phyloP scores from a whole-genome alignment of 805 yeast species.

The Teunomyces barrocoloradensis region DNA sequence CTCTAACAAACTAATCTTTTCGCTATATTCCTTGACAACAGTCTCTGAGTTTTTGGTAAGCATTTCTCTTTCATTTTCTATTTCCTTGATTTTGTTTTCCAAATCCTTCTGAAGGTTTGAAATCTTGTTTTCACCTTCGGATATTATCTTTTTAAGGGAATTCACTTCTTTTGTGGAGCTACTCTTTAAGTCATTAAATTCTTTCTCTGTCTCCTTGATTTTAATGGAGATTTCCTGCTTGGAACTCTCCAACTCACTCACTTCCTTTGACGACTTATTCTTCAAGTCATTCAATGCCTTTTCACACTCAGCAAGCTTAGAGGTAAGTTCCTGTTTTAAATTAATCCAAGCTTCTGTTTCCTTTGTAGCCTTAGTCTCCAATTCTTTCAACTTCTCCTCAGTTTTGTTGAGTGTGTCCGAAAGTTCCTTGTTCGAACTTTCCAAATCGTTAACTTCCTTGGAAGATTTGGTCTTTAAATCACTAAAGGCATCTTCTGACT shows the following conservation, averaged over 20 bases:
- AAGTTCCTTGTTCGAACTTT: not conserved
- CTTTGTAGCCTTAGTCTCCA: not conserved
- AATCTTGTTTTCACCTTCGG: conserved; percentile 26
- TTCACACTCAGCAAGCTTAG: not conserved
- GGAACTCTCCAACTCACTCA: not conserved
- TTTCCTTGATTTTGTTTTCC: conserved; percentile 37
- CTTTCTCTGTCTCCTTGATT: not conserved
- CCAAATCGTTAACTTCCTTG: not conserved
- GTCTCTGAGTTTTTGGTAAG: conserved; percentile 50
- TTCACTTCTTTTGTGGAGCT: conserved; percentile 8
- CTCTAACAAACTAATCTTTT: conserved; percentile 45
- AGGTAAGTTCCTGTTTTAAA: not conserved
- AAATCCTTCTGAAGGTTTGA: conserved; percentile 29
- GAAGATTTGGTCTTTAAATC: not conserved
- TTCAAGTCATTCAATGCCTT: not conserved
- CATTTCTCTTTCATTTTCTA: conserved; percentile 50
- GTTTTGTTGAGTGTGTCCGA: not conserved
- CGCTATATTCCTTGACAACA: conserved; percentile 47
- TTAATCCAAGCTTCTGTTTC: not conserved
- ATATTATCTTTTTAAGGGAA: not conserved
- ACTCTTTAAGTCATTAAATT: not conserved
- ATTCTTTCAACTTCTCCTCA: not conserved
- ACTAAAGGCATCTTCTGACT: not conserved
- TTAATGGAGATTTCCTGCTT: not conserved
- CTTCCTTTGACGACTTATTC: not conserved